Evolutionary conservation across 768 basidiomycete species (phyloP), one percentile per base, ranked within the genome.

Genomic region (Lactifluus subvellereus): DNA sequence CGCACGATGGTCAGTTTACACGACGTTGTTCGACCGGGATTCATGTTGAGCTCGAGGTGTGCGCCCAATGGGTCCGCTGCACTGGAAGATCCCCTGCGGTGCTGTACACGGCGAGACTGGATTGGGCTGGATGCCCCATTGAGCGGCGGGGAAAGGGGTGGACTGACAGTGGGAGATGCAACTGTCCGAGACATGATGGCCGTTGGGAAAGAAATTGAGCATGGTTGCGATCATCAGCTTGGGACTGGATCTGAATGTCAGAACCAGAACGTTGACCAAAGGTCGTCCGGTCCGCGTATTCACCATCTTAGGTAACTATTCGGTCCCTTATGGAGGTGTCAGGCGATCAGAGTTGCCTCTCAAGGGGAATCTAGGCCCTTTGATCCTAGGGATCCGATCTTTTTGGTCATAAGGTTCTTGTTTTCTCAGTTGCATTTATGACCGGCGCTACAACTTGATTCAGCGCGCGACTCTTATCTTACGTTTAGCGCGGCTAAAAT

Each of bases 1-100:
- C 87, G 86, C 30, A 91, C 86, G 74, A 92, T 91, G 55, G 88
- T 90, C 45, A 91, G 77, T 4, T 77, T 84, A 72, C 82, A 85
- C 30, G 83, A 84, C 0, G 84, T 80, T 2, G 82, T 78, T 63
- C 85, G 77, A 60, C 76, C 75, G 2, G 81, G 80, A 70, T 82
- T 79, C 60, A 79, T 71, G 67, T 84, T 85, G 45, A 84, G 67
- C 11, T 75, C 71, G 20, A 80, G 73, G 68, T 89, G 82, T 8
- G 76, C 72, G 48, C 81, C 87, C 68, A 78, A 85, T 0, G 90
- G 89, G 71, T 92, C 90, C 2, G 80, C 73, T 0, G 90, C 90
- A 33, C 82, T 77, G 14, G 79, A 73, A 0, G 90, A 91, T 18
- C 89, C 89, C 53, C 89, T 80, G 18, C 90, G 80, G 7, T 79